Conservation (phyloP, 495 filamentous ascomycete genomes). For the Penicillium arizonense region DNA sequence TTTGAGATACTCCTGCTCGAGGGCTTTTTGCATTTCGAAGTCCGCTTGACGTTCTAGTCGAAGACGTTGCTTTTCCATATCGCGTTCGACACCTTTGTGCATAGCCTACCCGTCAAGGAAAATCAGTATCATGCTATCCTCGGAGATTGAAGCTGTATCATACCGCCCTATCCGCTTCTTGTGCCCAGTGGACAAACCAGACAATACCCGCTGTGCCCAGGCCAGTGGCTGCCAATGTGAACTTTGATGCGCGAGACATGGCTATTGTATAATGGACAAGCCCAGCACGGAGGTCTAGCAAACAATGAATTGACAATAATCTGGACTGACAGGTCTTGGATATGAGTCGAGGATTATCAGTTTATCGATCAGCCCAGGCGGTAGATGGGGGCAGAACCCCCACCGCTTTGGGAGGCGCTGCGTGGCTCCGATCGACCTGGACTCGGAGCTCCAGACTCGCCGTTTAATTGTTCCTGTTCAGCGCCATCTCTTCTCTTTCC, state of each 20-base stretch:
- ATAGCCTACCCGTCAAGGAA: slow-evolving; percentile 64
- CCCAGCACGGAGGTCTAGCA: not conserved
- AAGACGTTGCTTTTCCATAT: slow-evolving; percentile 89
- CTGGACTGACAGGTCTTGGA: slow-evolving; percentile 2
- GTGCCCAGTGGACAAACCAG: slow-evolving; percentile 83
- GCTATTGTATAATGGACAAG: not conserved
- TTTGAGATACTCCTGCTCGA: slow-evolving; percentile 90
- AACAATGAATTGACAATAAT: not conserved
- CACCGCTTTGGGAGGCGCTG: slow-evolving; percentile 40
- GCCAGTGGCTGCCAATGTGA: slow-evolving; percentile 76
- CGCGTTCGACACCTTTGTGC: slow-evolving; percentile 91
- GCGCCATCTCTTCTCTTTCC: slow-evolving; percentile 6
- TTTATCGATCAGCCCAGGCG: slow-evolving; percentile 29
- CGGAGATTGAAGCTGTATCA: slow-evolving; percentile 19
- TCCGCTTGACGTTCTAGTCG: slow-evolving; percentile 88
- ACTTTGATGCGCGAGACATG: slow-evolving; percentile 89
- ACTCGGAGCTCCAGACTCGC: slow-evolving; percentile 35
- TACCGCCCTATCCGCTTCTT: slow-evolving; percentile 84
- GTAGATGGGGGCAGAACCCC: slow-evolving; percentile 31
- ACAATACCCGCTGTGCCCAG: slow-evolving; percentile 74
- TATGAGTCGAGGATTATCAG: slow-evolving; percentile 25
- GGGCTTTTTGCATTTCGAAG: slow-evolving; percentile 82
- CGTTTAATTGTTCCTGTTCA: slow-evolving; percentile 17
- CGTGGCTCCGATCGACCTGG: slow-evolving; percentile 34
- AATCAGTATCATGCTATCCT: slow-evolving; percentile 1